These are phyloP conservation scores for Populus nigra DNA, from an alignment of 345 rosid species.

Conservation along the genomic window DNA sequence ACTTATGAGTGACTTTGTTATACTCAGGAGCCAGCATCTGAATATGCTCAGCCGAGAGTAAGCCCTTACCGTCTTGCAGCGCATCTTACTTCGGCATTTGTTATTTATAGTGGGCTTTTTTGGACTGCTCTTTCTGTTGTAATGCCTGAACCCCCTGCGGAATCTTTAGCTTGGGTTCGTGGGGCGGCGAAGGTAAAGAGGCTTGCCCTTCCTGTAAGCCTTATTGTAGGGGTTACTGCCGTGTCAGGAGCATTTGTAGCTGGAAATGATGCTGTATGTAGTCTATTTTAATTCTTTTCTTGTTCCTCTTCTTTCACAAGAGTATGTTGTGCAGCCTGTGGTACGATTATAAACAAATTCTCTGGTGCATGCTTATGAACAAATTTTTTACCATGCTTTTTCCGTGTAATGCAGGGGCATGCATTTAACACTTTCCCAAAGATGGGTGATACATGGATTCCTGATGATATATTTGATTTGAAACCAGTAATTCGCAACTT, in stretches of 20 bases:
- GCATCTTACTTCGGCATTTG: constrained; percentile 92
- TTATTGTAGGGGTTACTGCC: constrained; percentile 81
- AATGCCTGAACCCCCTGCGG: constrained; percentile 95
- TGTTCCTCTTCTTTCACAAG: background rate
- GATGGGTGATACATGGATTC: constrained; percentile 93
- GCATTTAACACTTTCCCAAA: constrained; percentile 91
- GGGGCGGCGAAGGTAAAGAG: constrained; percentile 88
- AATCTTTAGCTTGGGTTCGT: constrained; percentile 70
- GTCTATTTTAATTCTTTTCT: background rate
- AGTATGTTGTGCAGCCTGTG: background rate
- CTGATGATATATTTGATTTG: constrained; percentile 69
- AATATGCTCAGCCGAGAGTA: constrained; percentile 80
- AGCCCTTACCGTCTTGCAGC: constrained; percentile 95
- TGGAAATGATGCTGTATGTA: constrained; percentile 90
- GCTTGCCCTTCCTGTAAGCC: constrained; percentile 73
- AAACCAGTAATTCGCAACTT: constrained; percentile 82
- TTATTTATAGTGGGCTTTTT: constrained; percentile 79
- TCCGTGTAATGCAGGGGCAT: constrained; percentile 46
- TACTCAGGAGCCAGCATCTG: constrained; percentile 81
- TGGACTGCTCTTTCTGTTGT: constrained; percentile 94
- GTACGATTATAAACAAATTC: background rate
- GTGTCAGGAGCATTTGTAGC: constrained; percentile 96
- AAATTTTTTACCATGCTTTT: too few species aligned
- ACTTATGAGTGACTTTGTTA: constrained; percentile 16
- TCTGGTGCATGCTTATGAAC: background rate